Conservation (phyloP, 2,329 filamentous ascomycete genomes). For the Fusarium ambrosium region DNA sequence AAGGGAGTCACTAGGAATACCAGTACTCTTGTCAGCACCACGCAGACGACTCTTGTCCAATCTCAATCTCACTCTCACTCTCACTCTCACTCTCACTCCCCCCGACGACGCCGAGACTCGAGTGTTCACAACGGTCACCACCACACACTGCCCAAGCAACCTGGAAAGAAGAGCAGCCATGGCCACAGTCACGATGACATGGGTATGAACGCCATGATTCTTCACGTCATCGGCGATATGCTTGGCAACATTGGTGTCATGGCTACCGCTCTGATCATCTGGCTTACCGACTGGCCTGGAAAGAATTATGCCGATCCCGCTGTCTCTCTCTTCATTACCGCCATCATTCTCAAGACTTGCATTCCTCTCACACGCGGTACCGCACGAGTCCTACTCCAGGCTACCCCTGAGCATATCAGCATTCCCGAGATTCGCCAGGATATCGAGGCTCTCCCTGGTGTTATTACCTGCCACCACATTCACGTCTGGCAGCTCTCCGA, state of each 20-base stretch:
- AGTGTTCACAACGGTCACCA: slow-evolving; percentile 79
- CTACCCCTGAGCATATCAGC: slow-evolving; percentile 88
- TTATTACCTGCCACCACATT: slow-evolving; percentile 92
- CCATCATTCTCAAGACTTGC: slow-evolving; percentile 80
- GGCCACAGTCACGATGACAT: slow-evolving; percentile 88
- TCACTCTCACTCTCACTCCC: slow-evolving; percentile 44
- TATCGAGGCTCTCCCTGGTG: slow-evolving; percentile 85
- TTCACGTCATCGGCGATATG: slow-evolving; percentile 84
- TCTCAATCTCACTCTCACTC: slow-evolving; percentile 35
- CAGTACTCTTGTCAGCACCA: slow-evolving; percentile 45
- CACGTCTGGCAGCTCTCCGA: slow-evolving; percentile 99
- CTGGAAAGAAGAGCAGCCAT: slow-evolving; percentile 72
- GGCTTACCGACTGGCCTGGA: slow-evolving; percentile 86
- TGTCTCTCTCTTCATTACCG: slow-evolving; percentile 93
- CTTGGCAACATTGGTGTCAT: slow-evolving; percentile 91
- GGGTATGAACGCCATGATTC: slow-evolving; percentile 91
- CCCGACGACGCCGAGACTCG: slow-evolving; percentile 60
- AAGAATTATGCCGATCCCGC: slow-evolving; percentile 90
- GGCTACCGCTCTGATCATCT: slow-evolving; percentile 86
- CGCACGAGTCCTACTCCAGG: slow-evolving; percentile 91
- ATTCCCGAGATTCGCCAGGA: slow-evolving; percentile 93
- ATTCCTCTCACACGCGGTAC: slow-evolving; percentile 85
- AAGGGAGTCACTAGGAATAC: slow-evolving; percentile 53
- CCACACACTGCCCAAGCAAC: slow-evolving; percentile 80
- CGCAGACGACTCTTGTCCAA: slow-evolving; percentile 38